Evolutionary conservation across 768 basidiomycete genomes (phyloP).

Genomic region (Cantharellus anzutake): DNA sequence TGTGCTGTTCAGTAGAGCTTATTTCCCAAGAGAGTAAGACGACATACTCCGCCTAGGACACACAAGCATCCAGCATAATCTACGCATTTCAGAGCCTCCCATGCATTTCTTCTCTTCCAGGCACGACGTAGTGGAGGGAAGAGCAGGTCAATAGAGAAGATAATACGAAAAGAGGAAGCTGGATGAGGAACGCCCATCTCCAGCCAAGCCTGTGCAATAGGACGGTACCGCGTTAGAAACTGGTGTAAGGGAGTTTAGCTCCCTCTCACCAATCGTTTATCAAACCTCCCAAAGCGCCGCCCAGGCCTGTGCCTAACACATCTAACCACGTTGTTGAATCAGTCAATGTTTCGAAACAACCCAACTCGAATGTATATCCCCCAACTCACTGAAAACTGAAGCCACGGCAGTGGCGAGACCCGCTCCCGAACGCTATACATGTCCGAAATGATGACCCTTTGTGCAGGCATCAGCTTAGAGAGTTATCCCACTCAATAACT

Average conservation of each 20-base stretch:
- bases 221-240: not conserved
- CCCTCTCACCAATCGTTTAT: constrained; percentile 41
- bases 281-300: constrained; percentile 53
- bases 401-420: constrained; percentile 54
- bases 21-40: not conserved
- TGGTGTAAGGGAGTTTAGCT: not conserved
- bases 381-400: constrained; percentile 43
- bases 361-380: not conserved
- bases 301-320: constrained; percentile 59
- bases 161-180: constrained; percentile 18
- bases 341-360: not conserved
- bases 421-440: constrained; percentile 59
- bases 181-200: constrained; percentile 65
- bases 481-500: too few species aligned
- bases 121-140: constrained; percentile 47
- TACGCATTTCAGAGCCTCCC: constrained; percentile 50
- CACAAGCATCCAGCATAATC: constrained; percentile 57
- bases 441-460: constrained; percentile 56
- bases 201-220: constrained; percentile 41
- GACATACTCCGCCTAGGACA: constrained; percentile 38
- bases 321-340: not conserved
- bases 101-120: constrained; percentile 44
- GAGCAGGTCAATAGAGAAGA: constrained; percentile 38
- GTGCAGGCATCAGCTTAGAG: not conserved
- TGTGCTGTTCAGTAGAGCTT: constrained; percentile 3